Evolutionary conservation across 495 filamentous ascomycete genomes (phyloP), one percentile per base, ranked within the genome.

Genomic region (Letharia lupina): DNA sequence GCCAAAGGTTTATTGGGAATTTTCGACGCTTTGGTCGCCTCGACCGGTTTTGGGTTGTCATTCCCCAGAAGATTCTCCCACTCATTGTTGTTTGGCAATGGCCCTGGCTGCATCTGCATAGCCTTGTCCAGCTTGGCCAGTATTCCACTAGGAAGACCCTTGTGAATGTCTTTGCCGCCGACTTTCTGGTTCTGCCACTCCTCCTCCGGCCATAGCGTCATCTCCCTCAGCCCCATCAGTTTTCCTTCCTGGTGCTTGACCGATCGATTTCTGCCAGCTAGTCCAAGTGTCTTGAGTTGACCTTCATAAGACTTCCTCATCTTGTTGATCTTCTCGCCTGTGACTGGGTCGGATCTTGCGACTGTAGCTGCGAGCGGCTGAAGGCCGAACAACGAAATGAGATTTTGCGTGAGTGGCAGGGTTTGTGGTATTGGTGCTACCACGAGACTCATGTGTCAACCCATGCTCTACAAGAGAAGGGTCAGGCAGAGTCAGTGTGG

Each of bases 301-400:
- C 84, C 84, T 70, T 90, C 87, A 73, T 90, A 91, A 20, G 87
- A 88, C 72, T 90, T 90, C 64, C 88, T 77, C 42, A 91, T 77
- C 68, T 86, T 84, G 70, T 90, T 90, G 70, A 87, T 87, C 75
- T 90, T 91, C 68, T 86, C 85, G 50, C 86, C 87, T 9, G 84
- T 87, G 7, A 77, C 73, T 6, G 86, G 83, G 73, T 91, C 86
- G 60, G 78, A 80, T 63, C 88, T 78, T 60, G 85, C 86, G 64
- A 90, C 87, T 60, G 80, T 84, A 65, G 82, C 80, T 59, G 85
- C 87, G 63, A 90, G 76, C 60, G 78, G 70, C 62, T 83, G 77
- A 54, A 91, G 77, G 44, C 78, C 78, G 74, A 88, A 89, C 61
- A 89, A 75, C 31, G 81, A 78, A 60, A 90, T 78, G 62, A 91